These are phyloP conservation scores for Amniculicola lignicola DNA, from an alignment of 495 filamentous ascomycete genomes.

Conservation along the genomic window DNA sequence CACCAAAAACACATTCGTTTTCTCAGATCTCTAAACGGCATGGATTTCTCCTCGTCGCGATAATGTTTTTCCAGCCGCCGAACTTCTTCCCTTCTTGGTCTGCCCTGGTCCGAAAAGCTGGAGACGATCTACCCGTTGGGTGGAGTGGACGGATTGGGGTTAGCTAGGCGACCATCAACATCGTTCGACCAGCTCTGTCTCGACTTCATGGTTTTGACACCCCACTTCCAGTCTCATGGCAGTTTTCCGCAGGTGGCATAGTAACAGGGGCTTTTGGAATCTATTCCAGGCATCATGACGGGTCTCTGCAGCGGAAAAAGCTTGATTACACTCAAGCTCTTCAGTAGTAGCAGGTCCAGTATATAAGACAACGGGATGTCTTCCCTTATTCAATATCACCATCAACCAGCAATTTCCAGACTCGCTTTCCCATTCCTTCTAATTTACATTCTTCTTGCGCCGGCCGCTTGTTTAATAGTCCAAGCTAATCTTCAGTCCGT, in stretches of 20 bases:
- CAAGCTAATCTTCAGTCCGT: slow-evolving; percentile 16
- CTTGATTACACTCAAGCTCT: slow-evolving; percentile 23
- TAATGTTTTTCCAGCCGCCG: slow-evolving; percentile 12
- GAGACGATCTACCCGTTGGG: slow-evolving; percentile 1
- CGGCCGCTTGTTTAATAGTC: slow-evolving; percentile 27
- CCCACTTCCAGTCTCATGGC: slow-evolving; percentile 16
- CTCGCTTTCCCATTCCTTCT: slow-evolving; percentile 25
- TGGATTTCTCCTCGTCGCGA: slow-evolving; percentile 14
- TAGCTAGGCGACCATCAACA: background rate
- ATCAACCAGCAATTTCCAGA: slow-evolving; percentile 27
- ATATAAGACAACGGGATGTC: slow-evolving; percentile 8
- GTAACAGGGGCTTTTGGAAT: slow-evolving; percentile 9
- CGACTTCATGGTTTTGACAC: background rate
- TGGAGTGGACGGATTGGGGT: background rate
- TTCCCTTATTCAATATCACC: slow-evolving; percentile 12
- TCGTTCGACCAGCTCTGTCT: slow-evolving; percentile 15
- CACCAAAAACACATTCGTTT: slow-evolving; percentile 5
- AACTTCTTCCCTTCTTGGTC: background rate
- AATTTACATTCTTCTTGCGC: slow-evolving; percentile 18
- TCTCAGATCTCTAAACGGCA: slow-evolving; percentile 28
- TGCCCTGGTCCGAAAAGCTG: slow-evolving; percentile 1
- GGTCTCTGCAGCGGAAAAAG: slow-evolving; percentile 1
- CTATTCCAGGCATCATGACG: background rate
- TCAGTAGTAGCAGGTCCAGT: background rate
- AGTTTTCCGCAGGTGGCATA: slow-evolving; percentile 1